phyloP scores from a whole-genome alignment of 2,329 filamentous ascomycete genomes.

The Epichloe sylvatica region DNA sequence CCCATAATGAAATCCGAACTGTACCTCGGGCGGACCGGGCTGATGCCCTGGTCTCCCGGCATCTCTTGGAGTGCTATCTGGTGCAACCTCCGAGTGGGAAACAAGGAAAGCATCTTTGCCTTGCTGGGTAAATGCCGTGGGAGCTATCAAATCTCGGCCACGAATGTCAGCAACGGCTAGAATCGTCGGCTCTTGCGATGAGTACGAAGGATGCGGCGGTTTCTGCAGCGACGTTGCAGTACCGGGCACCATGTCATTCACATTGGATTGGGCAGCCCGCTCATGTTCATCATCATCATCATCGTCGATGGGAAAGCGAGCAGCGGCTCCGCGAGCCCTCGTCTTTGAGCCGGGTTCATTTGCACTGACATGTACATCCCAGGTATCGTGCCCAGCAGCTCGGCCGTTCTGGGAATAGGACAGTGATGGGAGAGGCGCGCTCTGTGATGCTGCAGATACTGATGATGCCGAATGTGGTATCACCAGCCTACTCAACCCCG shows the following conservation, averaged over 20 bases:
- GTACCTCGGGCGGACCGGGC: not conserved
- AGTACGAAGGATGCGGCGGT: not conserved
- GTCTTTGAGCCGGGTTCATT: constrained; percentile 13
- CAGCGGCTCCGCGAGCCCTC: constrained; percentile 17
- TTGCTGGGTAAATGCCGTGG: not conserved
- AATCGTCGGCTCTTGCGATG: not conserved
- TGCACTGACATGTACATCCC: not conserved
- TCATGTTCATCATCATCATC: constrained; percentile 11
- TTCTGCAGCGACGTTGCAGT: not conserved
- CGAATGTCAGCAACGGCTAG: not conserved
- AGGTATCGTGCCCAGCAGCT: not conserved
- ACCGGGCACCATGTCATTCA: not conserved
- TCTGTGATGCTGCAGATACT: not conserved
- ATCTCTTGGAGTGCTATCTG: not conserved
- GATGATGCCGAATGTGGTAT: constrained; percentile 4
- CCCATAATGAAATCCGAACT: not conserved
- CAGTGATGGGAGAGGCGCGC: not conserved
- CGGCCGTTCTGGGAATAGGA: not conserved
- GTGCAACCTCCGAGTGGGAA: not conserved
- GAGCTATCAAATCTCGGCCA: not conserved
- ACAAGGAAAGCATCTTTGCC: not conserved
- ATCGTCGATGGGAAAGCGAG: constrained; percentile 20
- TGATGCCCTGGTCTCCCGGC: not conserved
- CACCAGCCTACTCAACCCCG: constrained; percentile 6
- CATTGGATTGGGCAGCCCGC: not conserved